Evolutionary conservation across 352 stramenopile species (phyloP).

Genomic region (Pythium utonaiense): DNA sequence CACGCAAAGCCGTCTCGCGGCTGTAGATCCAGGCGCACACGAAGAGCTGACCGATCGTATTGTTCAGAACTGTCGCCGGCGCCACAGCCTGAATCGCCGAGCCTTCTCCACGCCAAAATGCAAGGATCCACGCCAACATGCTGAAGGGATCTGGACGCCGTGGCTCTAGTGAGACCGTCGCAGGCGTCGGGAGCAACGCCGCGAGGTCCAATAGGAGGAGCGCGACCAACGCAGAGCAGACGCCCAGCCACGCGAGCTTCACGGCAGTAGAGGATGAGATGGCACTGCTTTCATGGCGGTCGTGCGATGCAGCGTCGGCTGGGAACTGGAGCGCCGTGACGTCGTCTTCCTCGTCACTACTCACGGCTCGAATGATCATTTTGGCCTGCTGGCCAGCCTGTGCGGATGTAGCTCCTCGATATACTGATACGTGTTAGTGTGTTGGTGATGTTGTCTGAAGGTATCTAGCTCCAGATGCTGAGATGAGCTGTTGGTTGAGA

Average conservation of each 20-base stretch:
- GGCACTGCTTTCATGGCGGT: not conserved
- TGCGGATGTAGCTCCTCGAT: not conserved
- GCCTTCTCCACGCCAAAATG: not conserved
- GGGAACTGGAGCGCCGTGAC: conserved; percentile 2
- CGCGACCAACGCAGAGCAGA: conserved; percentile 34
- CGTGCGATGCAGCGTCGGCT: not conserved
- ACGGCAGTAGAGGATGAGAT: conserved; percentile 13
- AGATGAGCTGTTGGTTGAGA: not conserved
- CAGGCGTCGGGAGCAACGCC: conserved; percentile 25
- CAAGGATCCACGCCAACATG: not conserved
- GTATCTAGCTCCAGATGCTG: not conserved
- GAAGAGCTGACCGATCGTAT: conserved; percentile 40
- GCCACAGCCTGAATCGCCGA: not conserved
- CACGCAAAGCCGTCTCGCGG: conserved; percentile 25
- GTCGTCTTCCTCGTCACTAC: conserved; percentile 41
- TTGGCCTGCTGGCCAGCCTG: not conserved
- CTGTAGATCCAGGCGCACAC: conserved; percentile 54
- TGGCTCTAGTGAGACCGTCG: not conserved
- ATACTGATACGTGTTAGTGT: not conserved
- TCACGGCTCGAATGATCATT: conserved; percentile 80
- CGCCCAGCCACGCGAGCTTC: conserved; percentile 43
- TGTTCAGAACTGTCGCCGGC: conserved; percentile 37
- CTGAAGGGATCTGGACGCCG: conserved; percentile 14
- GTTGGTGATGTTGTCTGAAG: not conserved
- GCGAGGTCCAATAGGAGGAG: conserved; percentile 64